Evolutionary conservation across 2,329 filamentous ascomycete species (phyloP).

Genomic region (Colletotrichum navitas): DNA sequence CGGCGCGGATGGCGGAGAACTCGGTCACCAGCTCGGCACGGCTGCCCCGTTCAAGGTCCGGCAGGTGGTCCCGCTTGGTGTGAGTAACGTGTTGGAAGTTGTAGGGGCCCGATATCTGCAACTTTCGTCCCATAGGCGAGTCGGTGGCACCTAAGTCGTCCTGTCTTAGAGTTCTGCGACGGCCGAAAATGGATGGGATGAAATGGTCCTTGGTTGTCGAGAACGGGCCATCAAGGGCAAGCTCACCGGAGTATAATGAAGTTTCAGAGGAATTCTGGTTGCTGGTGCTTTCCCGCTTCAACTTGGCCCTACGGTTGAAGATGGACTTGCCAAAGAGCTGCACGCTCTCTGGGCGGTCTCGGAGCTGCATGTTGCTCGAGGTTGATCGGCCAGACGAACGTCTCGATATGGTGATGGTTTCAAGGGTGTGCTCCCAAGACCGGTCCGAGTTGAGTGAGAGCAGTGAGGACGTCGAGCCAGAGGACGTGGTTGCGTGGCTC

Average conservation of each 20-base stretch:
- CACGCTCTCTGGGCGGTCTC: slow-evolving; percentile 69
- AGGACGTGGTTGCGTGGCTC: slow-evolving; percentile 64
- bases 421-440: slow-evolving; percentile 64
- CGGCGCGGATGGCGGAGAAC: slow-evolving; percentile 56
- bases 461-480: slow-evolving; percentile 65
- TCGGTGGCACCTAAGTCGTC: slow-evolving; percentile 40
- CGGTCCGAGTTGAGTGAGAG: slow-evolving; percentile 61
- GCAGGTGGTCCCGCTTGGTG: slow-evolving; percentile 63
- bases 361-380: slow-evolving; percentile 63
- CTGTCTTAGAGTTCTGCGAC: slow-evolving; percentile 57
- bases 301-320: slow-evolving; percentile 66
- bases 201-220: slow-evolving; percentile 58
- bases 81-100: slow-evolving; percentile 77
- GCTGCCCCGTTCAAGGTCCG: slow-evolving; percentile 56
- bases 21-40: slow-evolving; percentile 59
- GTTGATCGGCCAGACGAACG: slow-evolving; percentile 69
- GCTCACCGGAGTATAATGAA: slow-evolving; percentile 63
- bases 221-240: slow-evolving; percentile 51
- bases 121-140: slow-evolving; percentile 51
- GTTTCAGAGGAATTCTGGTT: slow-evolving; percentile 61
- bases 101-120: slow-evolving; percentile 73
- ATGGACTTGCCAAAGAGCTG: slow-evolving; percentile 71
- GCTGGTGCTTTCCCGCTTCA: slow-evolving; percentile 63
- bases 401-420: slow-evolving; percentile 64
- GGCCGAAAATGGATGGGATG: slow-evolving; percentile 64